Base-by-base conservation (phyloP, 2,329 filamentous ascomycete genomes). In the Diaporthe destruens region DNA sequence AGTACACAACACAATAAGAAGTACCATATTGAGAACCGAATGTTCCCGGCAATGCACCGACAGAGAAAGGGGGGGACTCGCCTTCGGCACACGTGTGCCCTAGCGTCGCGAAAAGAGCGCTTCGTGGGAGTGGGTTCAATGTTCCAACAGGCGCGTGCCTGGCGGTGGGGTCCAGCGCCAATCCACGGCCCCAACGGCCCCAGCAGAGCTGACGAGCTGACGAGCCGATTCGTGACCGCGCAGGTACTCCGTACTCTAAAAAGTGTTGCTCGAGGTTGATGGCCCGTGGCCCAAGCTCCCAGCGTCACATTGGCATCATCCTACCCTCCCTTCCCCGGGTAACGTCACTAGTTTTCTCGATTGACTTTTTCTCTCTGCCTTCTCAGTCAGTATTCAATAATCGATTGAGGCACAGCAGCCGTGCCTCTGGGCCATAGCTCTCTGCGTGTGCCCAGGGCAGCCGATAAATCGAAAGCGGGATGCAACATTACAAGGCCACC, bases 241-340 rank as follows among this genome's bases (percentile, higher is more conserved):
- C 59, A 42, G 59, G 25, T 69, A 56, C 44, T 39, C 55, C 25
- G 25, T 69, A 56, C 44, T 39, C 55, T 39, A 57, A 39, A 11
- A 36, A 11, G 34, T 36, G 34, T 36, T 25, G 34, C 20, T 36
- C 34, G 55, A 25, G 57, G 12, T 1, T 42, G 12, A 44, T 44
- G 39, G n/a, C 20, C 20, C 16, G 39, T 57, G 67, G 67, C 67
- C 67, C 67, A 59, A 69, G 67, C 67, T 69, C 67, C 66, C 29
- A 36, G 32, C 11, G 66, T 69, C 66, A 29, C 66, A 42, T 55
- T 49, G 36, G 51, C 63, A 54, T 53, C 32, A 42, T 32, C 14
- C 29, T 29, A 29, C 29, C 29, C 36, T 53, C 23, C 47, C 47
- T 53, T 23, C 47, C 47, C 63, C 47, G 32, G n/a, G 47, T 53